These are phyloP conservation scores for Mortierella antarctica DNA, from an alignment of 192 early-diverging fungal genomes.

Conservation along the genomic window DNA sequence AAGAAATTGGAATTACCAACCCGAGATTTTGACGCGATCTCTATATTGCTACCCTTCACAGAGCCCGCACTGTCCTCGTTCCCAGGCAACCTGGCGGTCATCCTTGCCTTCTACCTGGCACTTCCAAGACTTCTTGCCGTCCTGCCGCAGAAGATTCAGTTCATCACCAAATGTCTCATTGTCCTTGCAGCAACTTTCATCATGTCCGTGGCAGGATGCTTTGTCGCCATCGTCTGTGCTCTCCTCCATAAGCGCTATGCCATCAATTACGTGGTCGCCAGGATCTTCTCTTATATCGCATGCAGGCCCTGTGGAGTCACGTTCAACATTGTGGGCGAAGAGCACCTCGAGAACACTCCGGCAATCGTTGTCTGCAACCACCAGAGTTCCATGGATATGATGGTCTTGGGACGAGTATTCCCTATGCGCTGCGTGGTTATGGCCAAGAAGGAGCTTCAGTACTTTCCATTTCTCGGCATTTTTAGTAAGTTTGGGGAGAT, in stretches of 20 bases:
- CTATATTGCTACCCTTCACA: too few species aligned
- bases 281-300: conserved; percentile 62
- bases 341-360: conserved; percentile 69
- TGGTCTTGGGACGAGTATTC: conserved; percentile 73
- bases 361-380: conserved; percentile 88
- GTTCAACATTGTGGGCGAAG: conserved; percentile 68
- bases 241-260: conserved; percentile 63
- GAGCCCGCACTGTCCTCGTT: too few species aligned
- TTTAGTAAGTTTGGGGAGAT: conserved; percentile 69
- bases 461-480: conserved; percentile 78
- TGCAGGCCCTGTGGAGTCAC: conserved; percentile 67
- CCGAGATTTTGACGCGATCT: too few species aligned
- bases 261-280: conserved; percentile 73
- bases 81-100: conserved; percentile 2
- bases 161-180: conserved; percentile 27
- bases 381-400: conserved; percentile 82
- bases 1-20: too few species aligned
- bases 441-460: conserved; percentile 77
- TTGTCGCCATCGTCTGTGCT: conserved; percentile 64
- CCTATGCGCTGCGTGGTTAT: conserved; percentile 73
- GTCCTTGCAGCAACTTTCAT: conserved; percentile 48
- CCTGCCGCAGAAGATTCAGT: conserved; percentile 38
- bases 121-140: conserved; percentile 21
- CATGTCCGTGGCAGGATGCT: conserved; percentile 61
- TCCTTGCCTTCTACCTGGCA: conserved; percentile 20